Evolutionary conservation across 345 rosid genomes (phyloP).

Genomic region (Rubroshorea leprosula): DNA sequence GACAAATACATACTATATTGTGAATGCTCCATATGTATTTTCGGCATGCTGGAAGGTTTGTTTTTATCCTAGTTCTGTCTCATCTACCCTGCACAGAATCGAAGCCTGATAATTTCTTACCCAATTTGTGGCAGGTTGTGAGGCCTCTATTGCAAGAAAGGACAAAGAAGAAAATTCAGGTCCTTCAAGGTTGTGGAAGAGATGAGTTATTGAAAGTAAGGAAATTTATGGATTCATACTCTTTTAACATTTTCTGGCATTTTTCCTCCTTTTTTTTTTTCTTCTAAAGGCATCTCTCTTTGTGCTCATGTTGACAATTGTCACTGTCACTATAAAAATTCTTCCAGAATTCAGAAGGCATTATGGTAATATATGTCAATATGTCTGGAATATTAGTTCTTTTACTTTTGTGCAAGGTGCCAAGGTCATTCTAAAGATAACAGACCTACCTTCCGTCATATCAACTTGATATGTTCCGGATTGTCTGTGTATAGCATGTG

Average conservation of each 20-base stretch:
- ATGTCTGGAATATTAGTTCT: too few relatives aligned
- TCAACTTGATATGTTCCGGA: too few relatives aligned
- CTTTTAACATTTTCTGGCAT: too few relatives aligned
- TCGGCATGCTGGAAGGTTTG: conserved; percentile 93
- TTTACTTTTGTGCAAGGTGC: too few relatives aligned
- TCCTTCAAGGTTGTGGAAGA: conserved; percentile 69
- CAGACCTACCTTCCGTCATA: too few relatives aligned
- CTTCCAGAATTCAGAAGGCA: too few relatives aligned
- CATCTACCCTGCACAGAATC: background rate
- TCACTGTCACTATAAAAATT: too few relatives aligned
- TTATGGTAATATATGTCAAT: too few relatives aligned
- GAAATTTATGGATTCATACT: background rate
- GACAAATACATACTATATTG: conserved; percentile 81
- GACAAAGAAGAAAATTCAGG: conserved; percentile 84
- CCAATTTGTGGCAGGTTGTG: conserved; percentile 43
- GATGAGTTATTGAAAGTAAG: conserved; percentile 88
- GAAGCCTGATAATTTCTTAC: conserved; percentile 6
- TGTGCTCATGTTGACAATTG: too few relatives aligned
- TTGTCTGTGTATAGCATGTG: too few relatives aligned
- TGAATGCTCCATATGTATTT: conserved; percentile 84
- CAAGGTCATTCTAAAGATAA: too few relatives aligned
- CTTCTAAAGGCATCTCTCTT: background rate
- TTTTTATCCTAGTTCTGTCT: conserved; percentile 8
- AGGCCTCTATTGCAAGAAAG: conserved; percentile 95
- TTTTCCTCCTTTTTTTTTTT: too few relatives aligned